A percentile compares a stretch with the other conserved stretches of the same genome.
Evolutionary conservation across 441 rosid genomes (phyloP).

Genomic region (Mallotus japonicus): DNA sequence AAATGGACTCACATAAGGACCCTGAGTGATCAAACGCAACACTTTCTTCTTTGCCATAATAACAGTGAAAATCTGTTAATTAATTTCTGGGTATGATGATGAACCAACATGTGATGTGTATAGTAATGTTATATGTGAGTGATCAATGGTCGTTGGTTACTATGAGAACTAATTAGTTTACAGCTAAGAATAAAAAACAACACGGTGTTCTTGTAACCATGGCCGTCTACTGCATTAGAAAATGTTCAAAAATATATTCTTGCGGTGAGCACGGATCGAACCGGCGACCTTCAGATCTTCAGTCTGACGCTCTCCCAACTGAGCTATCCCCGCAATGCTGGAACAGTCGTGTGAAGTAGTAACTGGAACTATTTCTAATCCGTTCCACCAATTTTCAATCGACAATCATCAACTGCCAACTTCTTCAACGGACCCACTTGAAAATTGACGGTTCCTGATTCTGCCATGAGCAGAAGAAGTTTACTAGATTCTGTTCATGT

Average conservation of each 20-base stretch:
- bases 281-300: constrained; percentile 85
- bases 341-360: too few relatives aligned
- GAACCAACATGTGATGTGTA: too few relatives aligned
- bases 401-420: not conserved
- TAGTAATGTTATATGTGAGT: too few relatives aligned
- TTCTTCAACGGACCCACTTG: constrained; percentile 3
- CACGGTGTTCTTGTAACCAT: not conserved
- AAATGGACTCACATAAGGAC: constrained; percentile 26
- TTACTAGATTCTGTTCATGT: constrained; percentile 9
- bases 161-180: too few relatives aligned
- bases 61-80: not conserved
- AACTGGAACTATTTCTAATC: not conserved
- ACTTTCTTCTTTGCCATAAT: constrained; percentile 29
- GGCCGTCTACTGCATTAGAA: not conserved
- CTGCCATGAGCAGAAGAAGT: not conserved
- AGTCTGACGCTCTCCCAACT: constrained; percentile 95
- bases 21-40: constrained; percentile 25
- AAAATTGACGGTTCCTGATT: not conserved
- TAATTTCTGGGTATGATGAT: too few relatives aligned
- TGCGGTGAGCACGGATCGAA: constrained; percentile 44
- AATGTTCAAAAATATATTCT: not conserved
- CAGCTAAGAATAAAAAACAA: too few relatives aligned
- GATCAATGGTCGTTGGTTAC: too few relatives aligned
- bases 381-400: not conserved
- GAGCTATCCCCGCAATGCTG: constrained; percentile 62